Percentiles rank a stretch among this genome's conserved stretches.
These are phyloP conservation scores for Chaetomiaceae sp. DNA, from an alignment of 2,329 filamentous ascomycete species.

Conservation along the genomic window DNA sequence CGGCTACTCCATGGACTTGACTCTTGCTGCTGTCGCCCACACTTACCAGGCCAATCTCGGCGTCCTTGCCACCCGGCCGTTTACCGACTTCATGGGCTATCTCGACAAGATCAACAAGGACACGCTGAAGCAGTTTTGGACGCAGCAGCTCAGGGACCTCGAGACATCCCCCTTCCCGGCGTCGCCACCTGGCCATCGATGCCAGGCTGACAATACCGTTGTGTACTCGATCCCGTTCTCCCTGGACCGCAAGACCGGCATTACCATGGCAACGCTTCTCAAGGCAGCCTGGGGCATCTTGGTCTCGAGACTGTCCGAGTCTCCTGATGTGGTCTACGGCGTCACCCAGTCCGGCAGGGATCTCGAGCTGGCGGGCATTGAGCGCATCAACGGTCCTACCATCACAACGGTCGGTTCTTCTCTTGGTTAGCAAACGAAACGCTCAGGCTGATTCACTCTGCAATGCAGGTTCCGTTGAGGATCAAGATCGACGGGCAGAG, in stretches of 20 bases:
- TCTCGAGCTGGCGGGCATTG: background rate
- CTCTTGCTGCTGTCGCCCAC: background rate
- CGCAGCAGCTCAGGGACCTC: constrained; percentile 37
- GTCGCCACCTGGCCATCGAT: constrained; percentile 18
- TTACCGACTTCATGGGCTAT: constrained; percentile 18
- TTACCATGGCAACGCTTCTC: constrained; percentile 2
- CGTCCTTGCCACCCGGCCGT: constrained; percentile 6
- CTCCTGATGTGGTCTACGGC: background rate
- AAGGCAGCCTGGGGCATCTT: background rate
- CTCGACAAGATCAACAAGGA: background rate
- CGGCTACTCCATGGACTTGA: constrained; percentile 1
- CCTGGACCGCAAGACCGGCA: constrained; percentile 19
- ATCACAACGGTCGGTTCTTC: background rate
- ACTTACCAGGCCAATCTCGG: background rate
- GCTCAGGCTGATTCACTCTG: background rate
- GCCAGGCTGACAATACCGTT: constrained; percentile 7
- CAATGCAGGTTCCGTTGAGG: background rate
- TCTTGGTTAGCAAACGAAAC: background rate
- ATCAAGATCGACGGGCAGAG: background rate
- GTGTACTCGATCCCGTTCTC: constrained; percentile 23
- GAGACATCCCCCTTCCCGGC: constrained; percentile 44
- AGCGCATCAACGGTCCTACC: background rate
- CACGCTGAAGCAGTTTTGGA: constrained; percentile 37
- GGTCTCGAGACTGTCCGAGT: background rate
- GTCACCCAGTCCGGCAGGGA: constrained; percentile 1